Base-by-base conservation (phyloP, 495 filamentous ascomycete species). In the Penicillium cataractarum region DNA sequence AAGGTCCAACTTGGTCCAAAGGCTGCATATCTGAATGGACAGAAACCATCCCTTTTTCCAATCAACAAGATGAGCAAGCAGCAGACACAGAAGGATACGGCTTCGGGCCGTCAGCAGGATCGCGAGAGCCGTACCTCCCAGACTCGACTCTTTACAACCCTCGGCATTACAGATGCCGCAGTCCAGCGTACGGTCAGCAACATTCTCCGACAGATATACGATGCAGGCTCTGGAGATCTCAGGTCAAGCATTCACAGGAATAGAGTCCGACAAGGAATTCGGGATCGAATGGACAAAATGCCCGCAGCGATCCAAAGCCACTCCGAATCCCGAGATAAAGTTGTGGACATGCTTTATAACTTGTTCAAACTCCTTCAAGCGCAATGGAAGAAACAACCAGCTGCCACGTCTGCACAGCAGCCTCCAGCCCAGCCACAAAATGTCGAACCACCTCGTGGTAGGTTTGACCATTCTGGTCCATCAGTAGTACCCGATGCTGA, bases 271-370 rank as follows among this genome's bases (percentile, higher is more conserved):
- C 48, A 51, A 51, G 48, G 10, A 7, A 51, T 51, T 31, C 22
- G 48, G 1, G 48, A 51, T 51, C 48, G 48, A 17, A 51, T 51
- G 48, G 48, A 51, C 3, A n/a, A 31, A 7, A 51, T 51, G 48
- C 48, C 24, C 0, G 24, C 17, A 15, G 8, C 24, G 29, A 27
- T 51, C 12, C 48, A 29, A 29, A 51, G n/a, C 27, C 48, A 51
- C n/a, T 27, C 48, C 17, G 24, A 17, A 29, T 6, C 48, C 6
- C 48, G 48, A 9, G 24, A 51, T 15, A 15, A 22, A 9, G 24
- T 51, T n/a, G 48, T 29, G 12, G 48, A 51, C 3, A 29, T 27
- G 4, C 48, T 51, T 2, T 51, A 51, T 13, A 26, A 29, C 9
- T 10, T 51, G 22, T 51, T 27, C 48, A 51, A 27, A 29, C 13